phyloP scores from a whole-genome alignment of 495 filamentous ascomycete genomes.

The Lasiosphaeriaceae sp. region DNA sequence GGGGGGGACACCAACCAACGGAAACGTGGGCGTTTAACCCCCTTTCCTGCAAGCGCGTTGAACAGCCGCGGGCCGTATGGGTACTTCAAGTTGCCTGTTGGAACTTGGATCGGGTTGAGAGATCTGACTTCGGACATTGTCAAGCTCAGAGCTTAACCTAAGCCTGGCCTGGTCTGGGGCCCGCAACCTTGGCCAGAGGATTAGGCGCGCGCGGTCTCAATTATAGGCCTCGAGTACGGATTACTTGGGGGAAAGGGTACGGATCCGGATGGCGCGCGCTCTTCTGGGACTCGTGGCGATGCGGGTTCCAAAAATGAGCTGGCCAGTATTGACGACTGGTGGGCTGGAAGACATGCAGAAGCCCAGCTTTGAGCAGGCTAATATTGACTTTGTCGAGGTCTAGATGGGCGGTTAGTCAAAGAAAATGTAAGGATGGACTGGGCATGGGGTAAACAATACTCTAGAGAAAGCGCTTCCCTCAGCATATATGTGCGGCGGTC shows the following conservation, averaged over 20 bases:
- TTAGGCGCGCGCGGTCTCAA: constrained; percentile 10
- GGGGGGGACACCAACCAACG: constrained; percentile 18
- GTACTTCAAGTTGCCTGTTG: too few species aligned
- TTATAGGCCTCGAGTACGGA: not conserved
- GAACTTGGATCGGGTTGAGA: not conserved
- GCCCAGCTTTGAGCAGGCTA: not conserved
- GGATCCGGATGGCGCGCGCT: not conserved
- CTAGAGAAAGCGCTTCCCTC: not conserved
- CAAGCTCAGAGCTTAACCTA: too few species aligned
- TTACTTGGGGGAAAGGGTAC: too few species aligned
- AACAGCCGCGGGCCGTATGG: constrained; percentile 27
- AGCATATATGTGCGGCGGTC: too few species aligned
- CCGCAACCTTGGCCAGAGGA: constrained; percentile 2
- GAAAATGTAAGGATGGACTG: not conserved
- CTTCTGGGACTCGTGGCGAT: not conserved
- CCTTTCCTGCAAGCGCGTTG: constrained; percentile 23
- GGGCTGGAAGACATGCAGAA: not conserved
- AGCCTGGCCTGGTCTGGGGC: too few species aligned
- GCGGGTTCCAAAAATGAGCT: not conserved
- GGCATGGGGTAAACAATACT: not conserved
- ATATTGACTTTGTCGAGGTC: not conserved
- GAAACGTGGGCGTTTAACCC: constrained; percentile 2
- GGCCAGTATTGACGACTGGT: not conserved
- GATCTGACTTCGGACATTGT: too few species aligned
- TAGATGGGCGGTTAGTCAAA: not conserved